Percentiles rank a stretch among this genome's conserved stretches.
Conservation (phyloP, 2,329 filamentous ascomycete genomes). For the Botrytis aclada region DNA sequence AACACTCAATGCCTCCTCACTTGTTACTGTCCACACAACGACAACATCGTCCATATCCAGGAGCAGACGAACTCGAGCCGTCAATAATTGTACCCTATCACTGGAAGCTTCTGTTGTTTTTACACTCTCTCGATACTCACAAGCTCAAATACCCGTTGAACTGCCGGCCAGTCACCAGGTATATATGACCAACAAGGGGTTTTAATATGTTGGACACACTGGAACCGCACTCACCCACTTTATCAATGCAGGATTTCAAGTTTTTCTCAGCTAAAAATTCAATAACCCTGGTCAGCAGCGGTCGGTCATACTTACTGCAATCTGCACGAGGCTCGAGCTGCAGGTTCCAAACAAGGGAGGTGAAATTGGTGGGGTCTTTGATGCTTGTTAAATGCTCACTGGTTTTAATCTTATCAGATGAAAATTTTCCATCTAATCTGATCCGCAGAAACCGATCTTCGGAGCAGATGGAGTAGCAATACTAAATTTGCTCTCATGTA, state of each 20-base stretch:
- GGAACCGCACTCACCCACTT: background rate
- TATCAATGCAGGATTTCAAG: constrained; percentile 1
- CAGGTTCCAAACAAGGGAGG: constrained; percentile 4
- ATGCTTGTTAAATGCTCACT: background rate
- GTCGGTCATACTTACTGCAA: background rate
- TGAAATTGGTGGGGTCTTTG: background rate
- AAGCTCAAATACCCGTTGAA: background rate
- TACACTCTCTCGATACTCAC: background rate
- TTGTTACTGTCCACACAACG: background rate
- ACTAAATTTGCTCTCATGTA: background rate
- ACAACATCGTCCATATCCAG: background rate
- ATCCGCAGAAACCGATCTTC: constrained; percentile 10
- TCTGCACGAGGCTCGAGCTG: background rate
- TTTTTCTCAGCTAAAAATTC: constrained; percentile 11
- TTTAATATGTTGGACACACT: background rate
- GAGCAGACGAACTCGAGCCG: background rate
- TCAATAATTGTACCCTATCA: background rate
- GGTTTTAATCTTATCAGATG: constrained; percentile 18
- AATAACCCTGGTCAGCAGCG: background rate
- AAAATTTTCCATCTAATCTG: constrained; percentile 17
- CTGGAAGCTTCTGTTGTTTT: background rate
- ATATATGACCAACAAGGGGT: background rate
- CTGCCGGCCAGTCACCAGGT: background rate
- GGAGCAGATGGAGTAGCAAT: background rate
- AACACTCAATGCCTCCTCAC: background rate